Evolutionary conservation across 495 filamentous ascomycete species (phyloP), one percentile per base, ranked within the genome.

Genomic region (Rusavskia elegans): DNA sequence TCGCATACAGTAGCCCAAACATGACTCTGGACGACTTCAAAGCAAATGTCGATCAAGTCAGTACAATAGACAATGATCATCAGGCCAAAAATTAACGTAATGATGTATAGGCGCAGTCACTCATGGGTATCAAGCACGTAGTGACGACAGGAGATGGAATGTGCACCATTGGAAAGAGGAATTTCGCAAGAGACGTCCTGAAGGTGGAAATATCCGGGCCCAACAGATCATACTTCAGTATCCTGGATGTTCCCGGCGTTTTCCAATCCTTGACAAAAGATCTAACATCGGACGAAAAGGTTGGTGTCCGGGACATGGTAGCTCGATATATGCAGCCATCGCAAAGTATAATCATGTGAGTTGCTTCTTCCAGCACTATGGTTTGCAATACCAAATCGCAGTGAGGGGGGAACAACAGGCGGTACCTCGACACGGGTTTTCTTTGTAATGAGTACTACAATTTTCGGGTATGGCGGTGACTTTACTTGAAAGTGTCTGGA

Each of bases 231-330:
- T 68, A 74, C 41, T 68, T 80, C 30, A 78, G 66, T 45, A 63
- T 79, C 32, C 64, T 79, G 41, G 75, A 79, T 55, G 65, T 80
- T 30, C 75, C 76, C 4, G 75, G 76, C 0, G 59, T 78, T 13
- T 73, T 78, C 53, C 61, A 53, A 50, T 60, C 61, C 21, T 45
- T 63, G 1, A 70, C 63, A 2, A 61, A 55, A 14, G 65, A 61
- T 17, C 63, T 70, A 20, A 73, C 64, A 1, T 59, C 58, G 8
- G 45, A 57, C n/a, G 63, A 68, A 40, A 61, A 59, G 8, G 41
- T 54, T 16, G 53, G 70, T 5, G 65, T 73, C 9, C 54, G 64
- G 23, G 58, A 57, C n/a, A 63, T 77, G 53, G 71, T 71, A 20
- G 48, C 63, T 5, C 39, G 54, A 9, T 76, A 76, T 40, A 73